Evolutionary conservation across 352 stramenopile species (phyloP).

Genomic region (Elongisporangium anandrum): DNA sequence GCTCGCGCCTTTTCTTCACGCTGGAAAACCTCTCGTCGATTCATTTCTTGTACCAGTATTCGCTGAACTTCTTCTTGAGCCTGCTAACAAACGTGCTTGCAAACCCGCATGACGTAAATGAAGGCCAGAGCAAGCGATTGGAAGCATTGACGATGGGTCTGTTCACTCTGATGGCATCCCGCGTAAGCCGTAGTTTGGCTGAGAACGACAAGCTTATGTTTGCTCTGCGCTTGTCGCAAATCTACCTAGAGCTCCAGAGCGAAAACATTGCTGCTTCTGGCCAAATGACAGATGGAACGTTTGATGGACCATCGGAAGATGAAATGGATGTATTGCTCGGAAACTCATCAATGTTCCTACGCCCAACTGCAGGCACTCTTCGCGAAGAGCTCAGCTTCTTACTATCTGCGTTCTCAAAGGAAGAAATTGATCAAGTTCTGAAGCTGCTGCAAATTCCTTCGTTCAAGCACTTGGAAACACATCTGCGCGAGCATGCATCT

Average conservation of each 20-base stretch:
- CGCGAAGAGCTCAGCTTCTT: constrained; percentile 45
- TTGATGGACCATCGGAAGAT: constrained; percentile 65
- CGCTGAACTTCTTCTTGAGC: constrained; percentile 96
- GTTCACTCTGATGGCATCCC: constrained; percentile 90
- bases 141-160: constrained; percentile 72
- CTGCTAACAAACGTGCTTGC: constrained; percentile 92
- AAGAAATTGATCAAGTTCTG: constrained; percentile 84
- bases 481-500: constrained; percentile 51
- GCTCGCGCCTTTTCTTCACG: constrained; percentile 90
- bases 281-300: constrained; percentile 19
- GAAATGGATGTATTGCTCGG: constrained; percentile 73
- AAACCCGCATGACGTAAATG: constrained; percentile 12
- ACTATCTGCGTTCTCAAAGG: constrained; percentile 50
- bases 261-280: constrained; percentile 34
- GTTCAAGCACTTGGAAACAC: constrained; percentile 74
- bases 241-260: constrained; percentile 78
- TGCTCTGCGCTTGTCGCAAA: constrained; percentile 93
- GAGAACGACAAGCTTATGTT: constrained; percentile 99
- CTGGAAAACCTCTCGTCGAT: constrained; percentile 94
- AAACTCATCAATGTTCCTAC: constrained; percentile 42
- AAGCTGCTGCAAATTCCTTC: constrained; percentile 67
- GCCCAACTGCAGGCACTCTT: constrained; percentile 25
- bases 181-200: constrained; percentile 92
- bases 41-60: constrained; percentile 99
- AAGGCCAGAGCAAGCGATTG: constrained; percentile 37